phyloP scores from a whole-genome alignment of 495 filamentous ascomycete genomes.

The Aspergillus cavernicola region DNA sequence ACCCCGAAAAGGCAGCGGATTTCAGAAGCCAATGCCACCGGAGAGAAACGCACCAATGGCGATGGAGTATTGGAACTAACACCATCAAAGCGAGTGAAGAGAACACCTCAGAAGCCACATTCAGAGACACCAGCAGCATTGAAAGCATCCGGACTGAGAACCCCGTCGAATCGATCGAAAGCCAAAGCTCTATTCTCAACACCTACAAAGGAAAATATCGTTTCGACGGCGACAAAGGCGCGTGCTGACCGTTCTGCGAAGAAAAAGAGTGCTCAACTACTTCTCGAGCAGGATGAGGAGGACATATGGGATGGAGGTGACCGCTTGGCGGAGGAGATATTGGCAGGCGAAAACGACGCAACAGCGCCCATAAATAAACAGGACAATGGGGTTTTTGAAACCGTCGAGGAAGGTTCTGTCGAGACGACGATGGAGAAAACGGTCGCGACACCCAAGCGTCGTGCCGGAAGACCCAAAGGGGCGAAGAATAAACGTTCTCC shows the following conservation, averaged over 20 bases:
- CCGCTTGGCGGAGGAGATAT: slow-evolving; percentile 68
- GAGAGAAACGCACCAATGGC: slow-evolving; percentile 25
- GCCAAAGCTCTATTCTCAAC: slow-evolving; percentile 42
- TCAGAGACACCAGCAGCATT: slow-evolving; percentile 30
- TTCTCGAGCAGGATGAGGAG: slow-evolving; percentile 71
- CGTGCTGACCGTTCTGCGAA: slow-evolving; percentile 78
- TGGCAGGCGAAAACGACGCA: slow-evolving; percentile 44
- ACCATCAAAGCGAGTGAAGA: slow-evolving; percentile 28
- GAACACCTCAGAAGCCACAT: slow-evolving; percentile 39
- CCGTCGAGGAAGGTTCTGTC: slow-evolving; percentile 31
- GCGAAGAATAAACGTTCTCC: slow-evolving; percentile 66
- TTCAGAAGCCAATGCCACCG: slow-evolving; percentile 25
- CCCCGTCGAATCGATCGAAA: slow-evolving; percentile 40
- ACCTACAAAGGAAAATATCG: slow-evolving; percentile 29
- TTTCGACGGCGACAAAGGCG: slow-evolving; percentile 51
- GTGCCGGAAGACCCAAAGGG: slow-evolving; percentile 56
- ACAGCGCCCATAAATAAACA: slow-evolving; percentile 31
- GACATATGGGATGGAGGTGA: slow-evolving; percentile 74
- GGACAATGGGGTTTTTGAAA: slow-evolving; percentile 37
- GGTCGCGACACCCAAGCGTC: slow-evolving; percentile 51
- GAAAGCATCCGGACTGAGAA: slow-evolving; percentile 43
- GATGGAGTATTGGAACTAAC: slow-evolving; percentile 26
- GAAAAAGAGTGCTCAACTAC: slow-evolving; percentile 73
- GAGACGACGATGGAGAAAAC: slow-evolving; percentile 28
- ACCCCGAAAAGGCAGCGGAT: slow-evolving; percentile 41